Evolutionary conservation across 192 early-diverging fungal species (phyloP).

Genomic region (Dissophora globulifera): DNA sequence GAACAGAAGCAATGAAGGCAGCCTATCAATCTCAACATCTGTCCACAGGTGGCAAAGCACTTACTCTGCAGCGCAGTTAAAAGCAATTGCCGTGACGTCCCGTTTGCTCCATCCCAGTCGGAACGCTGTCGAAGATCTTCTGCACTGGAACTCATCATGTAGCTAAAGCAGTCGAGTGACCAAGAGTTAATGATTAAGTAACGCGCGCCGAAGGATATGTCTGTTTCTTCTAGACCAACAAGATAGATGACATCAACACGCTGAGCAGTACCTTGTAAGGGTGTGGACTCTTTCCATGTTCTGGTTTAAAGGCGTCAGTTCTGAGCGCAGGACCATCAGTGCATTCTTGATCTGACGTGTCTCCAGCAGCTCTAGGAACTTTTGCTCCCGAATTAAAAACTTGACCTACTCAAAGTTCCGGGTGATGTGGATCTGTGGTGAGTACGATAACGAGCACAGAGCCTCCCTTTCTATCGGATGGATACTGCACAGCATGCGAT

Average conservation of each 20-base stretch:
- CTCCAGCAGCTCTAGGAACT: constrained; percentile 91
- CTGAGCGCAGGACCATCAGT: constrained; percentile 78
- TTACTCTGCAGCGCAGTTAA: constrained; percentile 76
- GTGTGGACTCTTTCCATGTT: constrained; percentile 78
- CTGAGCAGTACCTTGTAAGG: constrained; percentile 70
- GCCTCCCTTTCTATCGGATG: no score
- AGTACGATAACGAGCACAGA: no score
- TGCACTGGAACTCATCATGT: constrained; percentile 73
- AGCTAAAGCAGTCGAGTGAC: constrained; percentile 60
- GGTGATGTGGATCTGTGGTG: no score
- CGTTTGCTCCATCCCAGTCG: constrained; percentile 84
- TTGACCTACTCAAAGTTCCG: no score
- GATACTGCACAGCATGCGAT: no score
- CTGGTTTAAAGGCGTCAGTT: constrained; percentile 77
- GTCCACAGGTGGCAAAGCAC: no score
- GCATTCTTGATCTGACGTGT: constrained; percentile 74
- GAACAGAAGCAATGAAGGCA: neutral
- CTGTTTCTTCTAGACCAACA: no score
- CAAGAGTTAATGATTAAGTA: no score
- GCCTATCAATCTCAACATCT: no score
- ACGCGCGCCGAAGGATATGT: no score
- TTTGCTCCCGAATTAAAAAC: constrained; percentile 89
- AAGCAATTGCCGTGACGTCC: constrained; percentile 71
- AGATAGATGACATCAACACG: neutral
- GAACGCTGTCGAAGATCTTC: constrained; percentile 76